Percentiles rank a stretch among this genome's conserved stretches.
Evolutionary conservation across 345 rosid species (phyloP).

Genomic region (Eucalyptus curtisii): DNA sequence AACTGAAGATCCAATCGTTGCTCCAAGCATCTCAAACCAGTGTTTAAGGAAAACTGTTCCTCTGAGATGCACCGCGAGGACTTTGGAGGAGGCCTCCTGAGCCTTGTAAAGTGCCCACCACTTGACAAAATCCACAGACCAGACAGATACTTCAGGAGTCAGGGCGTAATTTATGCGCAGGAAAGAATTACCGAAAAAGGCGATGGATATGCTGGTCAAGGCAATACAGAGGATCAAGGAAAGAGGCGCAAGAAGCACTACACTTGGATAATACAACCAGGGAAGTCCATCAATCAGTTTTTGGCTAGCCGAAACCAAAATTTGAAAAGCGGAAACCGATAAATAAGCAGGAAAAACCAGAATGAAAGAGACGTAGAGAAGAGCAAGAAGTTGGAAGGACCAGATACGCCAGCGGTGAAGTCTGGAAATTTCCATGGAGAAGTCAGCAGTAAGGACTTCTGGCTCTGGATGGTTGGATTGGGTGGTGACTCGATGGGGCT

Average conservation of each 20-base stretch:
- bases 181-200: conserved; percentile 48
- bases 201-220: conserved; percentile 21
- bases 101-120: conserved; percentile 75
- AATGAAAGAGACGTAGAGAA: conserved; percentile 22
- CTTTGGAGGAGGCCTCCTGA: conserved; percentile 42
- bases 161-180: conserved; percentile 43
- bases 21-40: conserved; percentile 64
- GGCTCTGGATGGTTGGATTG: conserved; percentile 12
- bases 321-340: conserved; percentile 27
- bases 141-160: conserved; percentile 31
- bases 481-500: conserved; percentile 14
- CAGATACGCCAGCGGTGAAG: conserved; percentile 18
- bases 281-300: background rate
- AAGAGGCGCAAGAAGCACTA: conserved; percentile 38
- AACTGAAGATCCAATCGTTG: conserved; percentile 48
- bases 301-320: conserved; percentile 5
- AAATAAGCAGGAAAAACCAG: conserved; percentile 39
- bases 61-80: conserved; percentile 49
- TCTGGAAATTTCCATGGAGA: conserved; percentile 19
- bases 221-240: conserved; percentile 53
- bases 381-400: conserved; percentile 35
- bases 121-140: conserved; percentile 46
- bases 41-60: conserved; percentile 52
- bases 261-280: conserved; percentile 7
- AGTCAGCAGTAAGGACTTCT: conserved; percentile 12